Conservation (phyloP, 2,329 filamentous ascomycete species). For the Neofusicoccum laricinum region DNA sequence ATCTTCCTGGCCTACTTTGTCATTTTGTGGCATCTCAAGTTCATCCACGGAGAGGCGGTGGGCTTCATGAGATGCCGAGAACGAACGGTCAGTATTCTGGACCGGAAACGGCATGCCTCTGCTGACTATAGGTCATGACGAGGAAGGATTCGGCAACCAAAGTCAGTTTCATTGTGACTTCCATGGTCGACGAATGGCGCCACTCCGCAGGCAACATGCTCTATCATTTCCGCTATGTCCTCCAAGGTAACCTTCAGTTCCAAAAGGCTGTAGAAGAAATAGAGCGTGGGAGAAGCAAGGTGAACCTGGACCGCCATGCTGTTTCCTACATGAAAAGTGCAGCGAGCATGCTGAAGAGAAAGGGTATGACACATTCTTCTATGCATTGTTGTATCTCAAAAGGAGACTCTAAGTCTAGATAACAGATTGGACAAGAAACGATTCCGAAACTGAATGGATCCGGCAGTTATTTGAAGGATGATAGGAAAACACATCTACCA, state of each 20-base stretch:
- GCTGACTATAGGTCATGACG: no score
- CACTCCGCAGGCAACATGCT: conserved; percentile 30
- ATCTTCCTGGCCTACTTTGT: conserved; percentile 35
- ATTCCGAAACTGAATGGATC: not conserved
- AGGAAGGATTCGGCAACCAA: no score
- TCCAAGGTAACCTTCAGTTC: conserved; percentile 33
- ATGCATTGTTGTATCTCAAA: no score
- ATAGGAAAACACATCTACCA: no score
- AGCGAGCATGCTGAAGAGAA: not conserved
- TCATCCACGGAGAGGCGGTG: conserved; percentile 32
- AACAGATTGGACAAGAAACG: not conserved
- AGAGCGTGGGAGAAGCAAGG: not conserved
- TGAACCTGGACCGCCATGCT: not conserved
- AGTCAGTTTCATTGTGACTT: no score
- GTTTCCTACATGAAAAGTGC: not conserved
- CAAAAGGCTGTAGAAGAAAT: conserved; percentile 28
- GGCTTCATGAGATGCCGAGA: conserved; percentile 29
- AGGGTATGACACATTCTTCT: not conserved
- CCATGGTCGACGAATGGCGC: conserved; percentile 36
- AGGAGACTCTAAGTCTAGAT: no score
- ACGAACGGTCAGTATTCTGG: not conserved
- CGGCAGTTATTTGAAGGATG: not conserved
- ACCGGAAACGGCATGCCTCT: not conserved
- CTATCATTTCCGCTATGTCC: conserved; percentile 31
- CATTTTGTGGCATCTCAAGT: conserved; percentile 36